Percentiles rank a stretch among this genome's conserved stretches.
Conservation (phyloP, 225 moss, liverwort and hornwort species). For the Bryum argenteum region DNA sequence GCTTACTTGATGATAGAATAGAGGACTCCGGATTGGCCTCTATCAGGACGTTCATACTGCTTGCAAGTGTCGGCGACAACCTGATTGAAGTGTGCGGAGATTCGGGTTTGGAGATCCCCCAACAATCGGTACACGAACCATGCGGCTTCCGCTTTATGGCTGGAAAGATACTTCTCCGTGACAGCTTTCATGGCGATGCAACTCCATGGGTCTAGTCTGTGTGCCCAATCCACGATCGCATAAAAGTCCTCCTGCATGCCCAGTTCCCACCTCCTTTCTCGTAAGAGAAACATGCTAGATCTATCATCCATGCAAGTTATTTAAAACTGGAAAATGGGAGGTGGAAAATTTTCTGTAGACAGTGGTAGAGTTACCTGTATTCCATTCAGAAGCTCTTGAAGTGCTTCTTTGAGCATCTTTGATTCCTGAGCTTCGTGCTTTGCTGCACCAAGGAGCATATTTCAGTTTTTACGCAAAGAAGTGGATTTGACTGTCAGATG, state of each 20-base stretch:
- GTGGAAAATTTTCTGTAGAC: too few species aligned
- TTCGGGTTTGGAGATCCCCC: conserved; percentile 77
- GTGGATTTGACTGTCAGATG: neutral
- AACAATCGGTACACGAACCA: conserved; percentile 88
- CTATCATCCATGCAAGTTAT: too few species aligned
- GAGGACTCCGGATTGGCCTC: conserved; percentile 74
- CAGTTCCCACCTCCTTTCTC: conserved; percentile 12
- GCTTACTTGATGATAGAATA: conserved; percentile 67
- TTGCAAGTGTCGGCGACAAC: conserved; percentile 76
- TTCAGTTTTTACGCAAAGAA: too few species aligned
- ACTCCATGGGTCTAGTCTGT: conserved; percentile 82
- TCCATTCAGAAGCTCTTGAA: conserved; percentile 83
- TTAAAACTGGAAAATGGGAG: too few species aligned
- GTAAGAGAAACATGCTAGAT: neutral
- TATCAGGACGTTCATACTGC: conserved; percentile 86
- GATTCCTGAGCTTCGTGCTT: conserved; percentile 79
- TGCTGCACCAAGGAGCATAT: conserved; percentile 49
- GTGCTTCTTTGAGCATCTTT: conserved; percentile 75
- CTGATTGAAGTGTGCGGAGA: conserved; percentile 76
- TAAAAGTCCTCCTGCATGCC: conserved; percentile 76
- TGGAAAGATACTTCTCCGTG: conserved; percentile 81
- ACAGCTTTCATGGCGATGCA: conserved; percentile 85
- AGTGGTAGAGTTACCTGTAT: conserved; percentile 52
- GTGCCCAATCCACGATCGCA: conserved; percentile 85
- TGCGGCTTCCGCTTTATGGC: conserved; percentile 76